phyloP scores from a whole-genome alignment of 1,284 basidiomycete species.

The Fomitiporia mediterranea region DNA sequence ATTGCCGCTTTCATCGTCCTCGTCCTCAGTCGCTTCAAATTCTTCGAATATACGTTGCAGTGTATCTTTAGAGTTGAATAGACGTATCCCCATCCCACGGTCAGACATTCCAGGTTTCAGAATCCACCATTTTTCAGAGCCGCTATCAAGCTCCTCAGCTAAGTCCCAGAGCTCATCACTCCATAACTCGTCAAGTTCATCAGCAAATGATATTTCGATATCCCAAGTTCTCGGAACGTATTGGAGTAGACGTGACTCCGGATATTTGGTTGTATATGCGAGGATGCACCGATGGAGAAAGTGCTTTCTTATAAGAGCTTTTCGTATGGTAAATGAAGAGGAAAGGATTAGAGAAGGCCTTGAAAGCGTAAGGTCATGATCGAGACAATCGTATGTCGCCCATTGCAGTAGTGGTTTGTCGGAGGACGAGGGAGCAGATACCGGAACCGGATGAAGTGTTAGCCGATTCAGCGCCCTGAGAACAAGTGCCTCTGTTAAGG shows the following conservation, averaged over 20 bases:
- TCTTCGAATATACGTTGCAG: slow-evolving; percentile 78
- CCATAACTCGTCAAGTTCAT: slow-evolving; percentile 95
- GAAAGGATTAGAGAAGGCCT: slow-evolving; percentile 53
- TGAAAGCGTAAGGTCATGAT: slow-evolving; percentile 65
- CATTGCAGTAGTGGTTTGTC: slow-evolving; percentile 48
- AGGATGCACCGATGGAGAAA: slow-evolving; percentile 79
- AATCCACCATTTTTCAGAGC: slow-evolving; percentile 74
- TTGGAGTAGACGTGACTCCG: slow-evolving; percentile 46
- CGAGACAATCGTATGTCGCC: slow-evolving; percentile 79
- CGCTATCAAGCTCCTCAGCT: slow-evolving; percentile 51
- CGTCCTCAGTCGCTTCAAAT: slow-evolving; percentile 65
- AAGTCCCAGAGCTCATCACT: slow-evolving; percentile 93
- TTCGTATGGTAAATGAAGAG: slow-evolving; percentile 87
- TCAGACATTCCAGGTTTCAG: slow-evolving; percentile 98
- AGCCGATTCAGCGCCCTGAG: slow-evolving; percentile 50
- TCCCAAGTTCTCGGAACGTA: slow-evolving; percentile 81
- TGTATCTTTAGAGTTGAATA: slow-evolving; percentile 79
- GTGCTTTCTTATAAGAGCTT: slow-evolving; percentile 94
- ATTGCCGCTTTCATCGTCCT: slow-evolving; percentile 31
- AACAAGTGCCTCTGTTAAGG: slow-evolving; percentile 70
- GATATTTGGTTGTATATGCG: slow-evolving; percentile 71
- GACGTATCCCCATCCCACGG: slow-evolving; percentile 89
- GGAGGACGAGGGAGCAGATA: slow-evolving; percentile 19
- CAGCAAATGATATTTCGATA: slow-evolving; percentile 86
- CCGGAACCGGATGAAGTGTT: slow-evolving; percentile 27